Conservation (phyloP, 1,284 basidiomycete genomes). For the Papiliotrema terrestris region DNA sequence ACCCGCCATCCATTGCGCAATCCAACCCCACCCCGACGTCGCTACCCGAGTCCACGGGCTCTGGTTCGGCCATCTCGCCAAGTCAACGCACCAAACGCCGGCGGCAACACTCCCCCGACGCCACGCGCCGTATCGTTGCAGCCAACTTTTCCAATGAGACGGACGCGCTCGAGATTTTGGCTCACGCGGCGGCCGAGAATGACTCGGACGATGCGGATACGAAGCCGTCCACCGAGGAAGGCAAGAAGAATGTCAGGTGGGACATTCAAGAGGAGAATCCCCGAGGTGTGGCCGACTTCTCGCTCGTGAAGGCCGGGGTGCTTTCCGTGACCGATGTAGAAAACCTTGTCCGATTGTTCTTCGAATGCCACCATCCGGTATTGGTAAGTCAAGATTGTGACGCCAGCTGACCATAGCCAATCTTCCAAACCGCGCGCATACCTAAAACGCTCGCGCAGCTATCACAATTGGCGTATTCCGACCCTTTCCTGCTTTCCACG, state of each 20-base stretch:
- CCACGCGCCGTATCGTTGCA: conserved; percentile 42
- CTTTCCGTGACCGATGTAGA: conserved; percentile 32
- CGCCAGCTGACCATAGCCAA: conserved; percentile 29
- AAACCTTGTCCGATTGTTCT: conserved; percentile 41
- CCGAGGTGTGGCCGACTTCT: conserved; percentile 27
- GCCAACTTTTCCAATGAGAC: conserved; percentile 49
- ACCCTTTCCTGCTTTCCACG: conserved; percentile 46
- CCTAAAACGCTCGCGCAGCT: conserved; percentile 42
- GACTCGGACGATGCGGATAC: conserved; percentile 13
- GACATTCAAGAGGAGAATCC: conserved; percentile 11
- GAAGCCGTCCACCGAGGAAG: conserved; percentile 2
- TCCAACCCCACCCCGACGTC: conserved; percentile 6
- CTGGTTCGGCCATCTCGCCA: conserved; percentile 20
- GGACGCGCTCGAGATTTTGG: conserved; percentile 49
- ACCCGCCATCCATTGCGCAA: background rate
- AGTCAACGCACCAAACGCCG: conserved; percentile 15
- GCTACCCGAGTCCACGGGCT: conserved; percentile 11
- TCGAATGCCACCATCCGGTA: conserved; percentile 44
- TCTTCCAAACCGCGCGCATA: conserved; percentile 46
- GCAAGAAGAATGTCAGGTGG: conserved; percentile 14
- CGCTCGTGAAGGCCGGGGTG: conserved; percentile 41
- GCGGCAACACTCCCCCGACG: conserved; percentile 22
- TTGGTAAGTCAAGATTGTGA: conserved; percentile 28
- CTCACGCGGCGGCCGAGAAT: conserved; percentile 44
- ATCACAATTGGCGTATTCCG: conserved; percentile 36